Evolutionary conservation across 2,329 filamentous ascomycete genomes (phyloP).

Genomic region (Neodidymelliopsis sp.): DNA sequence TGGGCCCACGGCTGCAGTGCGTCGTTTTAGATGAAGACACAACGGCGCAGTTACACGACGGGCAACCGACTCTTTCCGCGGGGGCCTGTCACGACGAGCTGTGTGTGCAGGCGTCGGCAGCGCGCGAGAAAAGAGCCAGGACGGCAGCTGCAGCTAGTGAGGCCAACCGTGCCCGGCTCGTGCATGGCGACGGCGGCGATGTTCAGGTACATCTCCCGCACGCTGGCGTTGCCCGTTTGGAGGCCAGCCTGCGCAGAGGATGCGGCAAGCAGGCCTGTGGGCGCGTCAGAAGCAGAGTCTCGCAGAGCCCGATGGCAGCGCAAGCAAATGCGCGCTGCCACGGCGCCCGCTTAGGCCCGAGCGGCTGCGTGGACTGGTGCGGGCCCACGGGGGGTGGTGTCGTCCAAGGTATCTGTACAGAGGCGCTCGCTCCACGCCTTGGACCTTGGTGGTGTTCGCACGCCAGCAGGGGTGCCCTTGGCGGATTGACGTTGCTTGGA

Average conservation of each 20-base stretch:
- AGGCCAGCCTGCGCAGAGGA: slow-evolving; percentile 4
- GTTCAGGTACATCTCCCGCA: slow-evolving; percentile 44
- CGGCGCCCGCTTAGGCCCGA: slow-evolving; percentile 1
- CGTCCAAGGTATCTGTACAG: slow-evolving; percentile 32
- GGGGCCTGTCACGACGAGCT: slow-evolving; percentile 23
- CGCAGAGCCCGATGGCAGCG: background rate
- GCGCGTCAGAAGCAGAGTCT: background rate
- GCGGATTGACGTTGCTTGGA: slow-evolving; percentile 36
- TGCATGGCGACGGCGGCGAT: slow-evolving; percentile 29
- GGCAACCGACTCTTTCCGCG: slow-evolving; percentile 39
- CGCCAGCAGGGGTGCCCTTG: slow-evolving; percentile 31
- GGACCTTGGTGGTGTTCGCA: slow-evolving; percentile 32
- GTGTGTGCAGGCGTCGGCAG: slow-evolving; percentile 11
- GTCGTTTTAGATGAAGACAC: slow-evolving; percentile 37
- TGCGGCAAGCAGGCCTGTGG: background rate
- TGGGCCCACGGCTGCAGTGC: slow-evolving; percentile 27
- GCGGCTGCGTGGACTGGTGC: slow-evolving; percentile 19
- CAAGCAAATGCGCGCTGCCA: background rate
- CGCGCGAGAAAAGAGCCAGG: slow-evolving; percentile 23
- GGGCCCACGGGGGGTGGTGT: slow-evolving; percentile 12
- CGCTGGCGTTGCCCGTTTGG: slow-evolving; percentile 16
- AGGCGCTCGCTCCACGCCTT: slow-evolving; percentile 23
- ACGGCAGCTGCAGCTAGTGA: slow-evolving; percentile 36
- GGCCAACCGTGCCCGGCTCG: slow-evolving; percentile 33
- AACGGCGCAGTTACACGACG: slow-evolving; percentile 36